These are phyloP conservation scores for Trametes cinnabarina DNA, from an alignment of 768 basidiomycete species.

Conservation along the genomic window DNA sequence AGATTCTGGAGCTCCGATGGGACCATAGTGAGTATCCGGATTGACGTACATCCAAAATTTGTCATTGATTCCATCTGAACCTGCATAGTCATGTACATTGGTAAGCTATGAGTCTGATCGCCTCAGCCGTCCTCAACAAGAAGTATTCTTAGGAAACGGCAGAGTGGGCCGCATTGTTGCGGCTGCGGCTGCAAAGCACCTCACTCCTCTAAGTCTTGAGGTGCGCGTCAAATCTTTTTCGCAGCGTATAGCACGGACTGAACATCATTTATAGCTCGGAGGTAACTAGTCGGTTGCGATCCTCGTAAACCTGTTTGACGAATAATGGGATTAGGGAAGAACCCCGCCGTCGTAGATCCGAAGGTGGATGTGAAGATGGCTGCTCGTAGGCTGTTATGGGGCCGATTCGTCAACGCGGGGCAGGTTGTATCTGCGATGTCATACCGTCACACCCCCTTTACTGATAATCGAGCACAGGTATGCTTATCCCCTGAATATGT, in stretches of 20 bases:
- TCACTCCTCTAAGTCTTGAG: slow-evolving; percentile 69
- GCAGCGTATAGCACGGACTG: neutral
- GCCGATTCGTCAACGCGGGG: slow-evolving; percentile 73
- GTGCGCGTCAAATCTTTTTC: slow-evolving; percentile 22
- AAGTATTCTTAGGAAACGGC: slow-evolving; percentile 29
- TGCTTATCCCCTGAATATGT: slow-evolving; percentile 65
- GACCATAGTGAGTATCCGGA: slow-evolving; percentile 49
- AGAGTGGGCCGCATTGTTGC: slow-evolving; percentile 54
- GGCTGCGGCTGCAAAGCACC: slow-evolving; percentile 68
- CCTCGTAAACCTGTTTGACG: neutral
- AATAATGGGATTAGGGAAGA: slow-evolving; percentile 45
- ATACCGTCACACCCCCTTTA: neutral
- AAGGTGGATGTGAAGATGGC: slow-evolving; percentile 61
- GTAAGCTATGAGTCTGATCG: slow-evolving; percentile 4
- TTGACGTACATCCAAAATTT: neutral
- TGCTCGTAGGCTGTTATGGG: slow-evolving; percentile 77
- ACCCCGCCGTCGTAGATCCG: slow-evolving; percentile 66
- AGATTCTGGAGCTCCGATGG: slow-evolving; percentile 72
- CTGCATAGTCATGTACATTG: slow-evolving; percentile 60
- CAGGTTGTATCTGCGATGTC: slow-evolving; percentile 28
- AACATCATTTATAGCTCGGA: slow-evolving; percentile 43
- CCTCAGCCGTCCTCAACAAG: slow-evolving; percentile 53
- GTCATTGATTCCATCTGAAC: too few relatives aligned
- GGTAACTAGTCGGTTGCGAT: slow-evolving; percentile 25
- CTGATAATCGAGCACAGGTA: slow-evolving; percentile 42